Evolutionary conservation across 345 rosid genomes (phyloP).

Genomic region (Citrus mangshanensis): DNA sequence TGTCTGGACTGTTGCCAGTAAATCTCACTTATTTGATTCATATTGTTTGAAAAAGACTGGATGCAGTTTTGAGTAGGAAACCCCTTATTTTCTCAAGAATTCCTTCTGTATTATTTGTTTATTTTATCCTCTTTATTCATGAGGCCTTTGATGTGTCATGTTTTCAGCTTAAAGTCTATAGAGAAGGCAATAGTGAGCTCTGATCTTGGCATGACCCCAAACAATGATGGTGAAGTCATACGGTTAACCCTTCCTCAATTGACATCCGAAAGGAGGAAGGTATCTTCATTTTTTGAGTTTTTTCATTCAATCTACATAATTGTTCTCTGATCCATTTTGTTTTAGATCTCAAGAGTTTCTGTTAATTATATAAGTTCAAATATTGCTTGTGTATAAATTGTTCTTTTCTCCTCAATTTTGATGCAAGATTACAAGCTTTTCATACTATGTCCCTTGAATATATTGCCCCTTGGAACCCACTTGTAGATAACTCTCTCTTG

Average conservation of each 20-base stretch:
- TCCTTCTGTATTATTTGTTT: neutral
- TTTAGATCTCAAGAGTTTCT: neutral
- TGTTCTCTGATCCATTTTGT: neutral
- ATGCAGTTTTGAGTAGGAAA: neutral
- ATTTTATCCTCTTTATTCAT: neutral
- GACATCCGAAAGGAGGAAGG: constrained; percentile 94
- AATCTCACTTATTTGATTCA: neutral
- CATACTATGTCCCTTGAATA: neutral
- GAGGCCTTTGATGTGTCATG: constrained; percentile 3
- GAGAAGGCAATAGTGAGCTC: constrained; percentile 94
- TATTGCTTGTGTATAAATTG: neutral
- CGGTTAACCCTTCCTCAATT: constrained; percentile 81
- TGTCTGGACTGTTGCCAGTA: too few species aligned
- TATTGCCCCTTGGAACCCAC: neutral
- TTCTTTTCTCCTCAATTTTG: neutral
- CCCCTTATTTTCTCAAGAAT: neutral
- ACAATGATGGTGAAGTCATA: constrained; percentile 90
- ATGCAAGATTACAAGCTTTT: neutral
- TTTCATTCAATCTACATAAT: neutral
- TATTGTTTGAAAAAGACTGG: neutral
- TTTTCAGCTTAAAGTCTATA: constrained; percentile 72
- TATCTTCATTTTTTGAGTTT: constrained; percentile 25
- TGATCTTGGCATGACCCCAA: constrained; percentile 86
- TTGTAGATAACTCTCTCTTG: neutral
- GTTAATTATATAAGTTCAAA: neutral